phyloP scores from a whole-genome alignment of 352 stramenopile genomes.

The Pythium apleroticum region DNA sequence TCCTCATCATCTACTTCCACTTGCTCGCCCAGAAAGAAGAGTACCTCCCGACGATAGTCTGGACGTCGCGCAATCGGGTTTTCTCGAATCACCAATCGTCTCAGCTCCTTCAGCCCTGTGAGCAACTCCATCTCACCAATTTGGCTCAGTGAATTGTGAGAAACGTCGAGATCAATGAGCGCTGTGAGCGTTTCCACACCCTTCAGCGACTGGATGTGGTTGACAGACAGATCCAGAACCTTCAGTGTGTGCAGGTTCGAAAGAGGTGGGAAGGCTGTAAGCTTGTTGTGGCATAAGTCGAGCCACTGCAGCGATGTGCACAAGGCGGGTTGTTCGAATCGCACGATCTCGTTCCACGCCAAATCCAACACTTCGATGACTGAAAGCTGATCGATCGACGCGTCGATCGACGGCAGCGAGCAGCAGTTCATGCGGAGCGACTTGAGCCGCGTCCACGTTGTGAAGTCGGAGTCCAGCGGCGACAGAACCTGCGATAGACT shows the following conservation, averaged over 20 bases:
- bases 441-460: constrained; percentile 43
- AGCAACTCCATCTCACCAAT: constrained; percentile 64
- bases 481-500: constrained; percentile 47
- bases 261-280: constrained; percentile 46
- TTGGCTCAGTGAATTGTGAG: constrained; percentile 56
- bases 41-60: constrained; percentile 77
- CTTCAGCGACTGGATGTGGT: constrained; percentile 52
- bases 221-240: constrained; percentile 69
- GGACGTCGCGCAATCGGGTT: constrained; percentile 71
- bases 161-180: constrained; percentile 66
- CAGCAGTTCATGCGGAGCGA: constrained; percentile 77
- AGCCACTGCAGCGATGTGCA: constrained; percentile 45
- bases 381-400: constrained; percentile 50
- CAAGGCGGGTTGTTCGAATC: constrained; percentile 33
- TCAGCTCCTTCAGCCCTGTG: constrained; percentile 38
- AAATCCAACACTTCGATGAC: constrained; percentile 53
- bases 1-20: constrained; percentile 62
- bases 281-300: constrained; percentile 71
- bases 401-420: constrained; percentile 45
- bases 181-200: constrained; percentile 46
- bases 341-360: constrained; percentile 68
- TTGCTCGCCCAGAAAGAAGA: constrained; percentile 72
- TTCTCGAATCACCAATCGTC: constrained; percentile 55
- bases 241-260: constrained; percentile 38
- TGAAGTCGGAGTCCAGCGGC: constrained; percentile 14